Conservation (phyloP, 768 basidiomycete species). For the Psilocybe sp. region DNA sequence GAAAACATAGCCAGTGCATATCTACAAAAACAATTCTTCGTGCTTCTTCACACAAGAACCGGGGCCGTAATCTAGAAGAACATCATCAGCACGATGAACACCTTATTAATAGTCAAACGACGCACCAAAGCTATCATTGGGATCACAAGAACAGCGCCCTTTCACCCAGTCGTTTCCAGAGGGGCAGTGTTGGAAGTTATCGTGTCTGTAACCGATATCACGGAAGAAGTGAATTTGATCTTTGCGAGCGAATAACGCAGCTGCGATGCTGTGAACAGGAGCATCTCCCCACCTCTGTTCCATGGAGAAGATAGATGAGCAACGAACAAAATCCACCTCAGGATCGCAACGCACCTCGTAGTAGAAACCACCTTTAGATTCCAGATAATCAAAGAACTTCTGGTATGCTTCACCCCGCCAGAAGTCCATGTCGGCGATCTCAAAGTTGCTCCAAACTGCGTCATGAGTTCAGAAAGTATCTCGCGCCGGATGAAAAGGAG, state of each 20-base stretch:
- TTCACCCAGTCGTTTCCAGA: conserved; percentile 50
- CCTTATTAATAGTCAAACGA: conserved; percentile 2
- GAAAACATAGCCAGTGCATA: neutral
- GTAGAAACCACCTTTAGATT: conserved; percentile 84
- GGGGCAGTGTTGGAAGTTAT: conserved; percentile 78
- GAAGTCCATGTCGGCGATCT: conserved; percentile 88
- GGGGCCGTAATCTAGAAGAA: conserved; percentile 33
- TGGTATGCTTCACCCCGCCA: conserved; percentile 85
- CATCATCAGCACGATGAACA: neutral
- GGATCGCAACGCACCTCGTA: conserved; percentile 62
- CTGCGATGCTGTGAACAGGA: conserved; percentile 73
- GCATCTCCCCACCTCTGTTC: conserved; percentile 80
- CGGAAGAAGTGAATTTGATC: conserved; percentile 79
- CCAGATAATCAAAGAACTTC: conserved; percentile 80
- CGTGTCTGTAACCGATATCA: conserved; percentile 84
- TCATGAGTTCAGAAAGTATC: neutral
- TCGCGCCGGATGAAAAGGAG: neutral
- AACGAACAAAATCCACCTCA: neutral
- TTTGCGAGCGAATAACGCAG: conserved; percentile 68
- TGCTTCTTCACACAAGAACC: conserved; percentile 40
- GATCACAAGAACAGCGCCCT: conserved; percentile 73
- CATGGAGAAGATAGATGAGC: neutral
- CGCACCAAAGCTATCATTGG: conserved; percentile 67
- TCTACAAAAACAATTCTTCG: conserved; percentile 29
- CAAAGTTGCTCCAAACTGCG: conserved; percentile 87